These are phyloP conservation scores for Centella asiatica DNA, from an alignment of 129 eudicot species.

Conservation along the genomic window DNA sequence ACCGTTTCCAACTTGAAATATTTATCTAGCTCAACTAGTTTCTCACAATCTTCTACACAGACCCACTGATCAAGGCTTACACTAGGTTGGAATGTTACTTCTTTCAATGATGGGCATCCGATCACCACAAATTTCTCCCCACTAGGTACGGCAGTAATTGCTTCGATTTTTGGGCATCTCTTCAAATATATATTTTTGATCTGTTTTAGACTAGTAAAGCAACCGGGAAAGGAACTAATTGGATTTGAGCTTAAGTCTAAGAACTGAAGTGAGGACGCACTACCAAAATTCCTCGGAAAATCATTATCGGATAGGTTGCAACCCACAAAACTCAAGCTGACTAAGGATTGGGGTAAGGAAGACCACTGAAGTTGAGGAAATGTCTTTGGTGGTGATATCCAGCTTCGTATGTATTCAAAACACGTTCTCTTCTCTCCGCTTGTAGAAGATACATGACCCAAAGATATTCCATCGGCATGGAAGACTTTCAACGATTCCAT, in stretches of 20 bases:
- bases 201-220: not conserved
- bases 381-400: not conserved
- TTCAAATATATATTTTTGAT: not conserved
- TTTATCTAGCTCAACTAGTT: not conserved
- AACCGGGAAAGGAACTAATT: conserved; percentile 9
- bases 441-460: not conserved
- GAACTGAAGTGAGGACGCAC: not conserved
- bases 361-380: not conserved
- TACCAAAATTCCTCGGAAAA: not conserved
- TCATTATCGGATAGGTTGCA: conserved; percentile 1
- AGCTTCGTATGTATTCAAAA: not conserved
- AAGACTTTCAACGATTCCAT: not conserved
- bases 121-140: not conserved
- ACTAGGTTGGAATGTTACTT: not conserved
- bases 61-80: rapidly evolving
- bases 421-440: not conserved
- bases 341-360: not conserved
- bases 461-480: not conserved
- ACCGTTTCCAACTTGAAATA: not conserved
- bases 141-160: not conserved
- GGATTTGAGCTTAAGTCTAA: conserved; percentile 8
- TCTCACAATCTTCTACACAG: not conserved
- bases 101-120: not conserved
- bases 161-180: not conserved
- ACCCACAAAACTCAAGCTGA: not conserved